A percentile compares a stretch with the other conserved stretches of the same genome.
These are phyloP conservation scores for Clitocybe nebularis DNA, from an alignment of 1,284 basidiomycete species.

Conservation along the genomic window DNA sequence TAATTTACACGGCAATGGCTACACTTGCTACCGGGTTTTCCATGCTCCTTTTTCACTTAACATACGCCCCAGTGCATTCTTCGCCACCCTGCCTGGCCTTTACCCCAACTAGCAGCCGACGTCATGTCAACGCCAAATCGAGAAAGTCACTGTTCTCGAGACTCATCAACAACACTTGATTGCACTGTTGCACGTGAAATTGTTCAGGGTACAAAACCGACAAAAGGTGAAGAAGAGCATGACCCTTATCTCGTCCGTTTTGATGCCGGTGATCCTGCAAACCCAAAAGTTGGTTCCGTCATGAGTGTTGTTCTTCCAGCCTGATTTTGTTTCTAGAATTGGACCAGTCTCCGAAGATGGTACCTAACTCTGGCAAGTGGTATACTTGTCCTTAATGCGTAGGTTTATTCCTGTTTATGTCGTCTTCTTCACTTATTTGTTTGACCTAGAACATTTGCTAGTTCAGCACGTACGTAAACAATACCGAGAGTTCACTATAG, in stretches of 20 bases:
- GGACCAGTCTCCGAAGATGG: constrained; percentile 35
- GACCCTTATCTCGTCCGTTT: constrained; percentile 33
- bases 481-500: neutral
- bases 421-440: constrained; percentile 13
- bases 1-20: constrained; percentile 1
- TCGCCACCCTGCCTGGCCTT: too few relatives aligned
- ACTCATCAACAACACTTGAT: neutral
- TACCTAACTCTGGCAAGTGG: constrained; percentile 57
- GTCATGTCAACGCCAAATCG: neutral
- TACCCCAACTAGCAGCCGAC: neutral
- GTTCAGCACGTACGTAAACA: constrained; percentile 43
- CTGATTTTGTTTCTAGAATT: constrained; percentile 27
- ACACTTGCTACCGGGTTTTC: neutral
- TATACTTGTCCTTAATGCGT: constrained; percentile 67
- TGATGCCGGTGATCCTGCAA: constrained; percentile 28
- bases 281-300: constrained; percentile 28
- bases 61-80: neutral
- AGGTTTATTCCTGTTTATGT: constrained; percentile 15
- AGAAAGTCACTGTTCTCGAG: neutral
- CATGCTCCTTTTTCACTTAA: neutral
- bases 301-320: neutral
- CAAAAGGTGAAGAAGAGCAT: constrained; percentile 12
- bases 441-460: constrained; percentile 49
- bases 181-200: neutral
- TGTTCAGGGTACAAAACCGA: neutral